Evolutionary conservation across 441 rosid species (phyloP).

Genomic region (Eutrema salsugineum): DNA sequence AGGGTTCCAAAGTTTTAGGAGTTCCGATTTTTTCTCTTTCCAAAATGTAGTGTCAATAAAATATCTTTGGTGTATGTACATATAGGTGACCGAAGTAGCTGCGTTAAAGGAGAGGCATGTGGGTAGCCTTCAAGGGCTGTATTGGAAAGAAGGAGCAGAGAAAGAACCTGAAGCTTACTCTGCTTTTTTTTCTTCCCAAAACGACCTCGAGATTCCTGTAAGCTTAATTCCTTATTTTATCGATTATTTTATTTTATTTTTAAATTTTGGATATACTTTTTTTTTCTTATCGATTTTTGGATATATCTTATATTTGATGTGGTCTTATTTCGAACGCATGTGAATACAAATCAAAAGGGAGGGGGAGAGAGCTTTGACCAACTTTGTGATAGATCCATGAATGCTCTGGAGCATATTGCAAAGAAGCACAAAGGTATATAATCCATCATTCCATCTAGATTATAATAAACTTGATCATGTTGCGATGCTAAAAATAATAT

Average conservation of each 20-base stretch:
- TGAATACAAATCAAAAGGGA: conserved; percentile 15
- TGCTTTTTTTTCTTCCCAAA: conserved; percentile 33
- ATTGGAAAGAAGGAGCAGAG: conserved; percentile 29
- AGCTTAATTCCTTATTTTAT: neutral
- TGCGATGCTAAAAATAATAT: neutral
- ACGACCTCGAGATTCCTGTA: conserved; percentile 41
- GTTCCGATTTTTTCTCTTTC: neutral
- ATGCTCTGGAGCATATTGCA: conserved; percentile 38
- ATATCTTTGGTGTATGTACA: neutral
- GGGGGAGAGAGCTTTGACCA: conserved; percentile 63
- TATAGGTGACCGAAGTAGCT: conserved; percentile 32
- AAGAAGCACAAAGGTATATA: conserved; percentile 41
- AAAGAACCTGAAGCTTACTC: conserved; percentile 31
- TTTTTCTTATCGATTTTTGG: neutral
- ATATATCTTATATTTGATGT: neutral
- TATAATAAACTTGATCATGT: neutral
- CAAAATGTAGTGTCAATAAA: neutral
- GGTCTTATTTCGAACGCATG: neutral
- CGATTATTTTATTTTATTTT: neutral
- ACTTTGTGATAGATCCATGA: conserved; percentile 40
- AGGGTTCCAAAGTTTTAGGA: neutral
- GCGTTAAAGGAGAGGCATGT: conserved; percentile 37
- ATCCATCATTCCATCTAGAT: neutral
- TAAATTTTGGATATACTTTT: neutral
- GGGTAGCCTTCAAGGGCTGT: conserved; percentile 36